These are phyloP conservation scores for Entomortierella beljakovae DNA, from an alignment of 192 early-diverging fungal genomes.

Conservation along the genomic window DNA sequence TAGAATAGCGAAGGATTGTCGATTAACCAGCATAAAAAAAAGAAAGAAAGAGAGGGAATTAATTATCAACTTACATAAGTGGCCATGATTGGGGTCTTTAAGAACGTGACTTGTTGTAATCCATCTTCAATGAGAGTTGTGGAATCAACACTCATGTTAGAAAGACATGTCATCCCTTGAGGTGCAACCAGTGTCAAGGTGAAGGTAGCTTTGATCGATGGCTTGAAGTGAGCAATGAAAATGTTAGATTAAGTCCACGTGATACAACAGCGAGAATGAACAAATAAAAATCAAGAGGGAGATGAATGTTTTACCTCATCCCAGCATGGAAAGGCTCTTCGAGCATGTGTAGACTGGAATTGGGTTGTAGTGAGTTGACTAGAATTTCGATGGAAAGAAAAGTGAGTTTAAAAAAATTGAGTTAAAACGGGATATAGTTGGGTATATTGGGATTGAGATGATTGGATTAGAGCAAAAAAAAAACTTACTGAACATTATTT, in stretches of 20 bases:
- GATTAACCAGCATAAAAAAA: neutral
- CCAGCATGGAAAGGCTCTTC: constrained; percentile 94
- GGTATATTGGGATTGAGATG: neutral
- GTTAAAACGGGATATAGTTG: neutral
- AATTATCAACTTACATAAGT: constrained; percentile 31
- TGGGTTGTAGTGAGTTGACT: constrained; percentile 93
- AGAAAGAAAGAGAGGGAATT: neutral
- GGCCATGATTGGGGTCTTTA: constrained; percentile 53
- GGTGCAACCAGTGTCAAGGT: constrained; percentile 58
- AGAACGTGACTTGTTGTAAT: constrained; percentile 43
- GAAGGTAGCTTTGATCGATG: constrained; percentile 67
- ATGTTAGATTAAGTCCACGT: too few relatives aligned
- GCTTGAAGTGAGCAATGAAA: constrained; percentile 41
- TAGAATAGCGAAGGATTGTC: neutral
- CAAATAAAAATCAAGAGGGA: neutral
- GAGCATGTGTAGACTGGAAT: constrained; percentile 93
- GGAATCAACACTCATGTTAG: constrained; percentile 60
- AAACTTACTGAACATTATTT: constrained; percentile 61
- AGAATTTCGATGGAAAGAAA: neutral
- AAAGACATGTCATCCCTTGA: constrained; percentile 57
- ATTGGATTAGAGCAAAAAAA: neutral
- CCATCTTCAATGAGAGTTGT: constrained; percentile 23
- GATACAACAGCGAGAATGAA: neutral
- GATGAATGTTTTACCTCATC: constrained; percentile 72
- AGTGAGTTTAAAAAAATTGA: neutral